Evolutionary conservation across 805 yeast genomes (phyloP).

Genomic region (Jamesozyma rosinii): DNA sequence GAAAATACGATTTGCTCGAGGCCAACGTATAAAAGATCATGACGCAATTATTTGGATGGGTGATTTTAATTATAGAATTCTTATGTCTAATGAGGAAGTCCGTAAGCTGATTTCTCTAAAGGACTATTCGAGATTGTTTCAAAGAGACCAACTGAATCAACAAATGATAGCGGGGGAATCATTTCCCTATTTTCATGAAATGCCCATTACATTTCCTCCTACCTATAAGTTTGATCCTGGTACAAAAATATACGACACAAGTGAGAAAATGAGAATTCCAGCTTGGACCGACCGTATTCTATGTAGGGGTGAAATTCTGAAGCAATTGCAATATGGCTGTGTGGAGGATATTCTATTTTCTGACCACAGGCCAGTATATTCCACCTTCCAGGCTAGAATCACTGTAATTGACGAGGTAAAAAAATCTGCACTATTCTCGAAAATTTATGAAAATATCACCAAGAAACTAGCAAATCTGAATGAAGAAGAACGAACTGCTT

Average conservation of each 20-base stretch:
- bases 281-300: conserved; percentile 96
- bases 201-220: conserved; percentile 72
- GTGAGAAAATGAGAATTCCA: conserved; percentile 87
- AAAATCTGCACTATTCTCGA: conserved; percentile 42
- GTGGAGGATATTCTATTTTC: conserved; percentile 54
- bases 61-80: conserved; percentile 82
- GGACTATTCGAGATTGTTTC: conserved; percentile 46
- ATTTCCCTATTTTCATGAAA: conserved; percentile 74
- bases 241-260: conserved; percentile 69
- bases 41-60: conserved; percentile 87
- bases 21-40: conserved; percentile 56
- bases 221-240: conserved; percentile 93
- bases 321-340: conserved; percentile 52
- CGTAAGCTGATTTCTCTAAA: conserved; percentile 42
- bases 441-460: conserved; percentile 47
- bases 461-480: conserved; percentile 35
- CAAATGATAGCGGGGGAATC: conserved; percentile 72
- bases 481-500: conserved; percentile 41
- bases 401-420: conserved; percentile 53
- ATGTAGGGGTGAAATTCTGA: conserved; percentile 50
- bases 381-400: conserved; percentile 53
- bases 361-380: conserved; percentile 87
- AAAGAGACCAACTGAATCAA: conserved; percentile 65
- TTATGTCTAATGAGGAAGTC: conserved; percentile 62
- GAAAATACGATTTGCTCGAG: conserved; percentile 55